phyloP scores from a whole-genome alignment of 768 basidiomycete species.

The Holtermanniella nyarrowii region DNA sequence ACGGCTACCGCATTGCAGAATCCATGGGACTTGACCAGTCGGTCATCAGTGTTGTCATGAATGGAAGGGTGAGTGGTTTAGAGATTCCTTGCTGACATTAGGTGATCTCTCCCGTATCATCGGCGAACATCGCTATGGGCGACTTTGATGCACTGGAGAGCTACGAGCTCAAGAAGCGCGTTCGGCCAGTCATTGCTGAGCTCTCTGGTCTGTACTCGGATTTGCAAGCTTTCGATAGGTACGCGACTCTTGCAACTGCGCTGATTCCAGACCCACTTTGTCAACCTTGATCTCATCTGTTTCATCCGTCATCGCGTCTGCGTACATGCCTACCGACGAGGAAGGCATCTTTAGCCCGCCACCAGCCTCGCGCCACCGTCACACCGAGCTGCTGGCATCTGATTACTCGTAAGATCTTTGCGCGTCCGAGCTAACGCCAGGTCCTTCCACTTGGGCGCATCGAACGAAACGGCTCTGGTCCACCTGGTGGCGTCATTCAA shows the following conservation, averaged over 20 bases:
- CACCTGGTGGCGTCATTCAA: conserved; percentile 67
- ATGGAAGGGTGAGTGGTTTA: conserved; percentile 61
- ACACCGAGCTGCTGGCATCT: conserved; percentile 54
- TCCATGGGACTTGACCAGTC: conserved; percentile 55
- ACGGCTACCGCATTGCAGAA: conserved; percentile 42
- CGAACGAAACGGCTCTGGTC: conserved; percentile 52
- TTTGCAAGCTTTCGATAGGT: conserved; percentile 45
- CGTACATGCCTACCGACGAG: conserved; percentile 44
- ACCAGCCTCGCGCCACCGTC: conserved; percentile 51
- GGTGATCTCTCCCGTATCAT: conserved; percentile 42
- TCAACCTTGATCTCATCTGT: conserved; percentile 56
- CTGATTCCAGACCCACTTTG: conserved; percentile 46
- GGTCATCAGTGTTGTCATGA: conserved; percentile 58
- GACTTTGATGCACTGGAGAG: conserved; percentile 63
- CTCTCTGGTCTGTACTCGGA: conserved; percentile 50
- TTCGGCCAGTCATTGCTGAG: conserved; percentile 58
- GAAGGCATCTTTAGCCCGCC: conserved; percentile 60
- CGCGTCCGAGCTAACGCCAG: no score
- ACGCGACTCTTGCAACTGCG: conserved; percentile 10
- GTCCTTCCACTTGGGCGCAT: conserved; percentile 59
- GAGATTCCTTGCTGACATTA: background rate
- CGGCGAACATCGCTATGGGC: conserved; percentile 52
- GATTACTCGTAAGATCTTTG: conserved; percentile 53
- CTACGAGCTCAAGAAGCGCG: conserved; percentile 65
- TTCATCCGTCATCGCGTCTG: conserved; percentile 61